phyloP scores from a whole-genome alignment of 2,329 filamentous ascomycete genomes.

The Stemphylium vesicarium region DNA sequence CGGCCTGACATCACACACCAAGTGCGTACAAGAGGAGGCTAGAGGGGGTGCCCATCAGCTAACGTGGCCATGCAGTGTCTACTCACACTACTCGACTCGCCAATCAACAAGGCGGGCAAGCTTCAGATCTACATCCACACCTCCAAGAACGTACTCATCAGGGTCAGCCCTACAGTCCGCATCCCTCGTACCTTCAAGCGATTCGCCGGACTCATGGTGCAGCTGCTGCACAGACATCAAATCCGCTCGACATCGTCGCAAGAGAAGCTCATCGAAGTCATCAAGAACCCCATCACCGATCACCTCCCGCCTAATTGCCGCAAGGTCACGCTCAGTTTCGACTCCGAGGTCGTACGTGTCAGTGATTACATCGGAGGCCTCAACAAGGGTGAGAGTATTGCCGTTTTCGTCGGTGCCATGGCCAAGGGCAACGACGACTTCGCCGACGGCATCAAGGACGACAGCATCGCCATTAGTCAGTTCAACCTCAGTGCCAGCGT shows the following conservation, averaged over 20 bases:
- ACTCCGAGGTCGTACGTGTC: conserved; percentile 84
- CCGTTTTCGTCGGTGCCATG: conserved; percentile 98
- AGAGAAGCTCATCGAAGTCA: conserved; percentile 96
- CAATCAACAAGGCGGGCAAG: conserved; percentile 97
- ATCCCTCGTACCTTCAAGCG: conserved; percentile 99
- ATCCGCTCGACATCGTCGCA: conserved; percentile 97
- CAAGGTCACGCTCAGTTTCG: conserved; percentile 96
- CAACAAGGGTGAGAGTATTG: conserved; percentile 86
- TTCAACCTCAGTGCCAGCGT: conserved; percentile 97
- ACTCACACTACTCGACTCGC: conserved; percentile 94
- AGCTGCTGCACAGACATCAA: conserved; percentile 91
- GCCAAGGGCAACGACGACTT: conserved; percentile 96
- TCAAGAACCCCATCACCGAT: conserved; percentile 97
- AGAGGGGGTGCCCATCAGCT: conserved; percentile 18
- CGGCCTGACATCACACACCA: conserved; percentile 98
- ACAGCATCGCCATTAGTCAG: conserved; percentile 98
- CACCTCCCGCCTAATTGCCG: conserved; percentile 96
- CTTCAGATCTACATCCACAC: conserved; percentile 99
- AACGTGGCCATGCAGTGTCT: conserved; percentile 71
- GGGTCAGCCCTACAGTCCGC: conserved; percentile 96
- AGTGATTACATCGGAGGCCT: conserved; percentile 86
- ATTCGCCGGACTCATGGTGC: conserved; percentile 98
- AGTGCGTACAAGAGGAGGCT: conserved; percentile 62
- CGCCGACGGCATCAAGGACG: conserved; percentile 91
- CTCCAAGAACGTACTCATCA: conserved; percentile 94